A percentile compares a stretch with the other conserved stretches of the same genome.
phyloP scores from a whole-genome alignment of 202 grass and related monocot species.

The Brachypodium distachyon region DNA sequence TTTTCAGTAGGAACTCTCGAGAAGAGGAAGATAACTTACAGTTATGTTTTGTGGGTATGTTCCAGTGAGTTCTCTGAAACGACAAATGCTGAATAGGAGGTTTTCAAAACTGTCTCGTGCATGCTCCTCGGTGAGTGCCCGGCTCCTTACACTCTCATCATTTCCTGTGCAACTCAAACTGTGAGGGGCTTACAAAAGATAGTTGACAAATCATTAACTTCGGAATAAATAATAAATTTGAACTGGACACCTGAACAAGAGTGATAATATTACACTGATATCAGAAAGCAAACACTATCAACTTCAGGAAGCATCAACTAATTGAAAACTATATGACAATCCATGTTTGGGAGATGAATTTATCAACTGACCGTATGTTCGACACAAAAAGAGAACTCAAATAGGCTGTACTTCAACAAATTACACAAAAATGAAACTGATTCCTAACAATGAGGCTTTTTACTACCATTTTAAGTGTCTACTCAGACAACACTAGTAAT shows the following conservation, averaged over 20 bases:
- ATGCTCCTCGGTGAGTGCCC: conserved; percentile 89
- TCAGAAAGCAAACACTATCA: neutral
- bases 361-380: neutral
- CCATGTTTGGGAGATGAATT: neutral
- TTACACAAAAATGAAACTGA: neutral
- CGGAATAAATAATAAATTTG: neutral
- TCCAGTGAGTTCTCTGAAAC: conserved; percentile 93
- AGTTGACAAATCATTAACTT: neutral
- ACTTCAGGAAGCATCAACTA: neutral
- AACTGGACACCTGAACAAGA: neutral
- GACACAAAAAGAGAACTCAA: neutral
- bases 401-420: neutral
- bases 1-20: neutral
- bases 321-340: neutral
- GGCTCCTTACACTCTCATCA: conserved; percentile 59
- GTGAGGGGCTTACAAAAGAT: neutral
- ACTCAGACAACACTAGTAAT: neutral
- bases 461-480: neutral
- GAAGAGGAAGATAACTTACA: conserved; percentile 32
- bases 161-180: conserved; percentile 39
- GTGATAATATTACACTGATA: neutral
- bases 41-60: conserved; percentile 85
- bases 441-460: neutral
- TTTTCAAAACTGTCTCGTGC: conserved; percentile 98
- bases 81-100: conserved; percentile 85